phyloP scores from a whole-genome alignment of 176 grass and related monocot genomes.

The Musa troglodytarum region DNA sequence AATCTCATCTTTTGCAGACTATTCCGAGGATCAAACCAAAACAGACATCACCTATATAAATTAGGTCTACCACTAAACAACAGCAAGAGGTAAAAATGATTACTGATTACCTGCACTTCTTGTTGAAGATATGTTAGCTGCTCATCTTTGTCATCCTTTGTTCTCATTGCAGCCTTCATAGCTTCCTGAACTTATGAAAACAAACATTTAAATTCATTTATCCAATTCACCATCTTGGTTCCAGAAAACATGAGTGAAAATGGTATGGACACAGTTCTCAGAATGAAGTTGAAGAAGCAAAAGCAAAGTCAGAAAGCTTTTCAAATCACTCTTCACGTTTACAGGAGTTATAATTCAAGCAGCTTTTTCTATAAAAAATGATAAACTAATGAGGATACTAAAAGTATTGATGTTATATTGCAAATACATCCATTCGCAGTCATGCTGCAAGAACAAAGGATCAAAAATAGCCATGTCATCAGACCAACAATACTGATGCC shows the following conservation, averaged over 20 bases:
- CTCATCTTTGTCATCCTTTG: constrained; percentile 63
- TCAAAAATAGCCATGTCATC: background rate
- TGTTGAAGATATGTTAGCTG: constrained; percentile 58
- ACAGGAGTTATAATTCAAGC: background rate
- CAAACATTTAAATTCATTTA: background rate
- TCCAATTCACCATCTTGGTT: constrained; percentile 1
- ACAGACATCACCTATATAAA: background rate
- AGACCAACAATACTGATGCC: too few relatives aligned
- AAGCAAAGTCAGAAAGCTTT: background rate
- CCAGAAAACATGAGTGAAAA: background rate
- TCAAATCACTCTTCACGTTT: background rate
- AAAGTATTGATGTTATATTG: background rate
- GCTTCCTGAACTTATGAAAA: constrained; percentile 26
- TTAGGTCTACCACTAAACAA: background rate
- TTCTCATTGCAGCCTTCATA: constrained; percentile 30
- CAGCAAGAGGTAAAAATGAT: constrained; percentile 7
- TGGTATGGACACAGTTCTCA: background rate
- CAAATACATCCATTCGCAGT: background rate
- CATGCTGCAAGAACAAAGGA: background rate
- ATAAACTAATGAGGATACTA: background rate
- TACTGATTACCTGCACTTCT: constrained; percentile 52
- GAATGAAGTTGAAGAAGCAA: background rate
- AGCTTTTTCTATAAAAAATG: background rate
- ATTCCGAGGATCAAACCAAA: constrained; percentile 26
- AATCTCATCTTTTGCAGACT: constrained; percentile 55